Evolutionary conservation across 2,329 filamentous ascomycete species (phyloP), one percentile per base, ranked within the genome.

Genomic region (Cryoendolithus antarcticus): DNA sequence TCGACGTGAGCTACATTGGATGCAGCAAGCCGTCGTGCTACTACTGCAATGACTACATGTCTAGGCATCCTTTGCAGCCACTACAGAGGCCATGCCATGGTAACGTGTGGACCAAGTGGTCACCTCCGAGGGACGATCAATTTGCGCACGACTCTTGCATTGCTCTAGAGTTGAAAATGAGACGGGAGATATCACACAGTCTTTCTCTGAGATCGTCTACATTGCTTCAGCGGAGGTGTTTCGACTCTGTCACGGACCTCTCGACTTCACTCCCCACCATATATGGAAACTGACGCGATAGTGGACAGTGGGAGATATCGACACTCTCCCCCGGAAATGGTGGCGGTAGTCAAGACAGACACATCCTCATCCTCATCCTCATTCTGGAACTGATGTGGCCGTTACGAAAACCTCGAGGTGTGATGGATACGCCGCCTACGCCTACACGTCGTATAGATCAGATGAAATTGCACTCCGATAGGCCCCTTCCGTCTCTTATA

Each of bases 11-110:
- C 28, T 37, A 37, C 28, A 37, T 37, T 28, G 35, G 35, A 12
- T 37, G 35, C 35, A 37, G 35, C 35, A 37, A 37, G 24, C 35
- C 35, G 7, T 37, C 35, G 10, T 37, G 35, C 28, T 37, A 21
- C 12, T 37, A 19, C 24, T 37, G 35, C n/a, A 8, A 9, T 21
- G 21, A 28, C 8, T 37, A 37, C 24, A 11, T 37, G 28, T 12
- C n/a, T 12, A 30, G 30, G 8, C 35, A 37, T 28, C 35, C 35
- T 29, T 27, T 37, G 28, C 15, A 30, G 11, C 35, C 28, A 11
- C 10, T 12, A 13, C n/a, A 11, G 28, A 37, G 35, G 24, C 35
- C 21, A 21, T 29, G 35, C 28, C 35, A 37, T 19, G 13, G 30
- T 19, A 37, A 15, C 7, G 35, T 37, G 4, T 37, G 35, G 35